These are phyloP conservation scores for Dioszegia crocea DNA, from an alignment of 768 basidiomycete species.

Conservation along the genomic window DNA sequence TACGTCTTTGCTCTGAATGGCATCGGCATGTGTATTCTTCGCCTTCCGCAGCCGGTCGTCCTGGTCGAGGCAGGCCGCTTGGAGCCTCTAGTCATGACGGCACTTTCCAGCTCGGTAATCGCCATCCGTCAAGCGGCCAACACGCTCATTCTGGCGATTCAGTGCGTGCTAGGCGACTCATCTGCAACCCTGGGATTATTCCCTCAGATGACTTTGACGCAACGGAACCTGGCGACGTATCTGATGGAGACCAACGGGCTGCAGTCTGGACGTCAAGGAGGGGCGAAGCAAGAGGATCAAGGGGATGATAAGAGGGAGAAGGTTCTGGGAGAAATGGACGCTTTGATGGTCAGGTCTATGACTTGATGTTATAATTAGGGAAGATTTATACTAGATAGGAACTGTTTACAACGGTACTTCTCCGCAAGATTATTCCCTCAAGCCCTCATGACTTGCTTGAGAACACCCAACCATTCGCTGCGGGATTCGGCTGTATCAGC, in stretches of 20 bases:
- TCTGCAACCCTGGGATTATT: slow-evolving; percentile 23
- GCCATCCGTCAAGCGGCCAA: slow-evolving; percentile 33
- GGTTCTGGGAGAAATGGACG: slow-evolving; percentile 24
- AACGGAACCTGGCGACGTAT: slow-evolving; percentile 34
- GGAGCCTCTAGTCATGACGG: slow-evolving; percentile 21
- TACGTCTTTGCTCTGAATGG: slow-evolving; percentile 34
- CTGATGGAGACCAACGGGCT: slow-evolving; percentile 38
- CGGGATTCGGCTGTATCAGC: slow-evolving; percentile 25
- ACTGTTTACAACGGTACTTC: too few relatives aligned
- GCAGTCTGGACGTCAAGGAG: not conserved
- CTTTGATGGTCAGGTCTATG: slow-evolving; percentile 21
- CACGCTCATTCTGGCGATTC: slow-evolving; percentile 33
- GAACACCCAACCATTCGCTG: slow-evolving; percentile 21
- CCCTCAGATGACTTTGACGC: slow-evolving; percentile 14
- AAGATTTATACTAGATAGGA: too few relatives aligned
- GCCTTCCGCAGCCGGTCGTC: slow-evolving; percentile 31
- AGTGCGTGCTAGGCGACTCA: slow-evolving; percentile 24
- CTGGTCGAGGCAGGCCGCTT: slow-evolving; percentile 24
- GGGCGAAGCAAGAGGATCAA: not conserved
- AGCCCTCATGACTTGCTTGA: slow-evolving; percentile 3
- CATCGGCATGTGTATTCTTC: slow-evolving; percentile 33
- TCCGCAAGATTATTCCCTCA: not conserved
- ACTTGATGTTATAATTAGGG: not conserved
- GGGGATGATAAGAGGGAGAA: slow-evolving; percentile 18
- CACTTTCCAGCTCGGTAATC: slow-evolving; percentile 15